Percentiles rank a stretch among this genome's conserved stretches.
These are phyloP conservation scores for Quillaja saponaria DNA, from an alignment of 306 rosid species.

Conservation along the genomic window DNA sequence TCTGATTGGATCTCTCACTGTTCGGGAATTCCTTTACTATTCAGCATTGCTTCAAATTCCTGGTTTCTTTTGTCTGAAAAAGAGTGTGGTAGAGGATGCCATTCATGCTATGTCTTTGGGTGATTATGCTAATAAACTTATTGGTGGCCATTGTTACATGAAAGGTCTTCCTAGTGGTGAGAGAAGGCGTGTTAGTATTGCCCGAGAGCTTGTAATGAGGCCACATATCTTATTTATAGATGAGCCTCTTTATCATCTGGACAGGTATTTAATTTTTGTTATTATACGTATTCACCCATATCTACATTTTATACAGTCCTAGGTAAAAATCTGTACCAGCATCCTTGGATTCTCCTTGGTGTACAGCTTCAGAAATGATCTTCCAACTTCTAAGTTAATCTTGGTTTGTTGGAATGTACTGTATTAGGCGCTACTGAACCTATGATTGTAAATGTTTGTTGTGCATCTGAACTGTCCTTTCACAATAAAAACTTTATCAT, in stretches of 20 bases:
- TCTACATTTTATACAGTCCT: background rate
- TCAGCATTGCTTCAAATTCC: constrained; percentile 94
- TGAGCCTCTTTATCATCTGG: constrained; percentile 94
- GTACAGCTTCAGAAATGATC: no score
- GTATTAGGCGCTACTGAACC: no score
- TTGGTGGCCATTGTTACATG: constrained; percentile 96
- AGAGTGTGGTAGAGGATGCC: constrained; percentile 93
- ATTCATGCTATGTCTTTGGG: constrained; percentile 88
- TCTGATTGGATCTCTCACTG: constrained; percentile 95
- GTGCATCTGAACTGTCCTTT: no score
- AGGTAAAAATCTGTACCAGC: no score
- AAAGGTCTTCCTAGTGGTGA: constrained; percentile 97
- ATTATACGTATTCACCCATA: background rate
- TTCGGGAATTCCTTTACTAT: constrained; percentile 87
- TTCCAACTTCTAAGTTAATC: no score
- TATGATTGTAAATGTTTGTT: no score
- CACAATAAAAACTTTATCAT: no score
- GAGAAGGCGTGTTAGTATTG: constrained; percentile 88
- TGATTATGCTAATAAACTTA: constrained; percentile 88
- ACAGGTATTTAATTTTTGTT: constrained; percentile 56
- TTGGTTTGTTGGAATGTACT: no score
- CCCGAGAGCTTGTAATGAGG: constrained; percentile 98
- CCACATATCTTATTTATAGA: constrained; percentile 89
- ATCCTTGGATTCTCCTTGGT: no score
- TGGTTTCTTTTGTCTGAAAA: constrained; percentile 94